Conservation (phyloP, 2,329 filamentous ascomycete species). For the Penicillium rolfsii region DNA sequence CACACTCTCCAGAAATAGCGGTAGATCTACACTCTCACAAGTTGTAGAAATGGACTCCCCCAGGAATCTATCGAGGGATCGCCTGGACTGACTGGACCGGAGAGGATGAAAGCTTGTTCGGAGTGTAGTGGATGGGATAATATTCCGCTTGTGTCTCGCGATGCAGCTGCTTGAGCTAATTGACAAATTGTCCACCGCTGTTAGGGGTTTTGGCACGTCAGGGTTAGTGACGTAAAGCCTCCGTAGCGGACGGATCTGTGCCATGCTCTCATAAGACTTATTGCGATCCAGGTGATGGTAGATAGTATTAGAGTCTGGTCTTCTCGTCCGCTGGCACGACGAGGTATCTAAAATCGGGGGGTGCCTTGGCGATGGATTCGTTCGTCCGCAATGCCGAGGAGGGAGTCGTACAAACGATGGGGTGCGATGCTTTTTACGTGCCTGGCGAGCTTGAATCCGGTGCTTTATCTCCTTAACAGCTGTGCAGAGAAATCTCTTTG, state of each 20-base stretch:
- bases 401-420: background rate
- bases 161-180: too few species aligned
- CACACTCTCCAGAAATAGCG: too few species aligned
- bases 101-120: background rate
- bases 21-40: background rate
- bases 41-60: too few species aligned
- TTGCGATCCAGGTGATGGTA: background rate
- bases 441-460: background rate
- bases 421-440: background rate
- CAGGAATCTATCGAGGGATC: background rate
- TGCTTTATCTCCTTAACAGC: background rate
- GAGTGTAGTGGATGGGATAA: background rate
- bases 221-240: background rate
- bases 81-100: background rate
- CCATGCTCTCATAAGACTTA: slow-evolving; percentile 1
- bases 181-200: background rate
- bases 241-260: background rate
- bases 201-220: background rate
- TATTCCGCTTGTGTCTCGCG: background rate
- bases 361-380: background rate
- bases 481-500: background rate
- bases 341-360: background rate
- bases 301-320: background rate
- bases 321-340: background rate
- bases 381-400: background rate